Evolutionary conservation across 2,329 filamentous ascomycete genomes (phyloP).

Genomic region (Curvularia sp.): DNA sequence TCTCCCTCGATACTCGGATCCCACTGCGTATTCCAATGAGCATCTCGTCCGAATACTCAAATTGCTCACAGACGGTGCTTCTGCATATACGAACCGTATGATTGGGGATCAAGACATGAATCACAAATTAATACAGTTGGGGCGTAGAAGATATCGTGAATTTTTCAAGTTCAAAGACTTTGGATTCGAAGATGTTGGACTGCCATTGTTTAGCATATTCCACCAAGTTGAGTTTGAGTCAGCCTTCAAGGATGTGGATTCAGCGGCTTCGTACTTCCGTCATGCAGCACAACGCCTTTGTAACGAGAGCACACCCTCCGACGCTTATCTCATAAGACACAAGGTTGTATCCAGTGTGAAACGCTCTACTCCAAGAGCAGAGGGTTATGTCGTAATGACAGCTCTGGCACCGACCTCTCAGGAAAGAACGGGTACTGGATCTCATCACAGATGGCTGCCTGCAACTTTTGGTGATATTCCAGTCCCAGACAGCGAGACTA

Average conservation of each 20-base stretch:
- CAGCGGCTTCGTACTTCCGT: background rate
- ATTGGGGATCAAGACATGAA: background rate
- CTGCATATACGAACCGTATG: background rate
- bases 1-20: background rate
- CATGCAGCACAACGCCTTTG: background rate
- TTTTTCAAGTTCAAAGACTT: background rate
- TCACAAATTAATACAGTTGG: background rate
- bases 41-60: no score
- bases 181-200: no score
- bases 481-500: background rate
- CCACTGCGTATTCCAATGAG: no score
- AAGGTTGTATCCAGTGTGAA: background rate
- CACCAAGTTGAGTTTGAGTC: background rate
- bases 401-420: background rate
- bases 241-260: background rate
- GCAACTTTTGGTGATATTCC: no score
- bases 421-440: no score
- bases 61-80: background rate
- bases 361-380: no score
- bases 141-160: background rate
- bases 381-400: background rate
- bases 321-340: background rate
- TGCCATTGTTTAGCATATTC: no score
- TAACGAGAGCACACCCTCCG: background rate
- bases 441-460: slow-evolving; percentile 1